Percentiles rank a stretch among this genome's conserved stretches.
Evolutionary conservation across 1,139 yeast species (phyloP).

Genomic region (Saccharomyces uvarum): DNA sequence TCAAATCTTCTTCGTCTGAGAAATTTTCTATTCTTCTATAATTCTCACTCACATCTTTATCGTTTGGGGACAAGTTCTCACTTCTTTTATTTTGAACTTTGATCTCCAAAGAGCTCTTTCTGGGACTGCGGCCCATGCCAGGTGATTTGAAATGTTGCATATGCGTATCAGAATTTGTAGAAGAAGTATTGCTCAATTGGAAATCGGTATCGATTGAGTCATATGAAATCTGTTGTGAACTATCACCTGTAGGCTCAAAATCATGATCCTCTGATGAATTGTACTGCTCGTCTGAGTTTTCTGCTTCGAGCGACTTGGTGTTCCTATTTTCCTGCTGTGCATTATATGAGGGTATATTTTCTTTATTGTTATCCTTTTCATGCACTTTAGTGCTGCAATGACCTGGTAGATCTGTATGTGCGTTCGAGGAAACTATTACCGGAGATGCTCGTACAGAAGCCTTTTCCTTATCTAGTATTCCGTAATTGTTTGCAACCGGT

Average conservation of each 20-base stretch:
- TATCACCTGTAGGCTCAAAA: slow-evolving; percentile 14
- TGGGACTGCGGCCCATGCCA: slow-evolving; percentile 8
- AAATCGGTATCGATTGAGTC: slow-evolving; percentile 15
- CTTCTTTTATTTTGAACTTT: slow-evolving; percentile 18
- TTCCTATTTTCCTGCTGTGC: not conserved
- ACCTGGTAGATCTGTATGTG: not conserved
- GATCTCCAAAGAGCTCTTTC: slow-evolving; percentile 18
- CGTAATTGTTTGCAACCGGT: slow-evolving; percentile 13
- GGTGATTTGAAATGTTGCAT: slow-evolving; percentile 13
- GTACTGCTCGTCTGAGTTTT: not conserved
- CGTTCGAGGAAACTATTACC: not conserved
- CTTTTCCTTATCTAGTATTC: not conserved
- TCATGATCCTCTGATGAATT: slow-evolving; percentile 2
- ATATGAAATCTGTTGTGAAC: not conserved
- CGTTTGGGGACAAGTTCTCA: slow-evolving; percentile 6
- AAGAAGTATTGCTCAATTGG: slow-evolving; percentile 15
- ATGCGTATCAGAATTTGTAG: slow-evolving; percentile 10
- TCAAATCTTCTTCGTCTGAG: slow-evolving; percentile 17
- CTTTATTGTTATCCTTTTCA: not conserved
- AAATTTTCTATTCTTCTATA: slow-evolving; percentile 11
- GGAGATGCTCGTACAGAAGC: not conserved
- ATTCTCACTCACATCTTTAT: slow-evolving; percentile 6
- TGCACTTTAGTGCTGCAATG: not conserved
- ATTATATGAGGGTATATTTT: not conserved
- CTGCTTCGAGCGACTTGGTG: not conserved